Conservation (phyloP, 2,329 filamentous ascomycete species). For the Alternaria postmessia region DNA sequence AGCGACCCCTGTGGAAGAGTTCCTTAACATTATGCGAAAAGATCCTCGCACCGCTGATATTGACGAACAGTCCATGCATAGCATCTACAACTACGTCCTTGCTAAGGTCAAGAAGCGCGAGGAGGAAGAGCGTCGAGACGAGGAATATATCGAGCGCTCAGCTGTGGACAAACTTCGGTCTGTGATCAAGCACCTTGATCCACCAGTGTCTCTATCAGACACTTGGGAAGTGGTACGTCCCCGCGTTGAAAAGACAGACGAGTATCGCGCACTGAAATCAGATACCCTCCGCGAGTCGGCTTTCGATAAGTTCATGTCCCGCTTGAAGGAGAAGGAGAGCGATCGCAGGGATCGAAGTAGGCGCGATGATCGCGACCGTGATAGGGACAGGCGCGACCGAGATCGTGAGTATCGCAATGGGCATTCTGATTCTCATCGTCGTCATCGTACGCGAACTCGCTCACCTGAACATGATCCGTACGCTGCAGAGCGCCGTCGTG, state of each 20-base stretch:
- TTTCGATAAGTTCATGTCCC: slow-evolving; percentile 91
- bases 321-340: slow-evolving; percentile 85
- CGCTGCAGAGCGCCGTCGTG: slow-evolving; percentile 92
- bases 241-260: slow-evolving; percentile 80
- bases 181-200: slow-evolving; percentile 88
- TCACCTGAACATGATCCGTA: slow-evolving; percentile 94
- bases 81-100: slow-evolving; percentile 87
- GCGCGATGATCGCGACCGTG: slow-evolving; percentile 55
- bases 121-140: slow-evolving; percentile 82
- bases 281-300: slow-evolving; percentile 84
- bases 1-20: slow-evolving; percentile 88
- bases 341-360: slow-evolving; percentile 62
- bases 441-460: slow-evolving; percentile 72
- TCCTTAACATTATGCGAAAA: slow-evolving; percentile 80
- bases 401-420: slow-evolving; percentile 53
- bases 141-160: slow-evolving; percentile 85
- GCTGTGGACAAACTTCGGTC: slow-evolving; percentile 85
- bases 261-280: slow-evolving; percentile 82
- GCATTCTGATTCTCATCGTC: slow-evolving; percentile 50
- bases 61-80: slow-evolving; percentile 76
- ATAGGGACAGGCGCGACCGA: slow-evolving; percentile 51
- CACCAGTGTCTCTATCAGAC: slow-evolving; percentile 78
- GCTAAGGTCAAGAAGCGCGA: slow-evolving; percentile 84
- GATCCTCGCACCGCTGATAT: slow-evolving; percentile 90
- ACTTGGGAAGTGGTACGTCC: slow-evolving; percentile 88